A percentile compares a stretch with the other conserved stretches of the same genome.
Evolutionary conservation across 148 eudicot species (phyloP).

Genomic region (Gaultheria prostrata): DNA sequence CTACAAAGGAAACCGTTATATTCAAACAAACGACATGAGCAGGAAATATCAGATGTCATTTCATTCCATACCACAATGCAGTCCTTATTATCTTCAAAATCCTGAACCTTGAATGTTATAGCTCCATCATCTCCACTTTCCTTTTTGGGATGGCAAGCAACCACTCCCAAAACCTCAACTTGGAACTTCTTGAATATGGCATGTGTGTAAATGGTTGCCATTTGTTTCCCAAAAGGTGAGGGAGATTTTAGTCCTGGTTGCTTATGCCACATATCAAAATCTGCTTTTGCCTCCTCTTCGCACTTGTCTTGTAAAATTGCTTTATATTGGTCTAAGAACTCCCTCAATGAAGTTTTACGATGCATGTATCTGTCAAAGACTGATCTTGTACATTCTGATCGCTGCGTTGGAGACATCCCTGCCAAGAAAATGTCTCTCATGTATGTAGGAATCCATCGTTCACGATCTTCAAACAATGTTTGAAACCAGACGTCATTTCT

Average conservation of each 20-base stretch:
- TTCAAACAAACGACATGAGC: constrained; percentile 4
- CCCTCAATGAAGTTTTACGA: not conserved
- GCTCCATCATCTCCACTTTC: not conserved
- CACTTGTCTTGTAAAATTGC: constrained; percentile 3
- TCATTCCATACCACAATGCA: not conserved
- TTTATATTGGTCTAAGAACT: not conserved
- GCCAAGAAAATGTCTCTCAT: constrained; percentile 2
- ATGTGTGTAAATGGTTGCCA: not conserved
- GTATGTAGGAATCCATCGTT: constrained; percentile 2
- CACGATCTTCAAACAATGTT: not conserved
- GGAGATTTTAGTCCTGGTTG: not conserved
- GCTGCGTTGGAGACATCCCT: constrained; percentile 3
- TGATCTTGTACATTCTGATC: not conserved
- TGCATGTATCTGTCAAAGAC: not conserved
- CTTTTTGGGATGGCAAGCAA: constrained; percentile 4
- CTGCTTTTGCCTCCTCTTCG: not conserved
- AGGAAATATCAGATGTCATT: not conserved
- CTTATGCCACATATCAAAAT: not conserved
- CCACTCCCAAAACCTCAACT: constrained; percentile 7
- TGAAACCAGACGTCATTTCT: not conserved
- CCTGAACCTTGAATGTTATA: not conserved
- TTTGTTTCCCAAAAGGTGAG: constrained; percentile 1
- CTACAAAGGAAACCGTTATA: constrained; percentile 5
- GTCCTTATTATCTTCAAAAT: not conserved
- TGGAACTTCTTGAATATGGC: constrained; percentile 3